Evolutionary conservation across 2,329 filamentous ascomycete species (phyloP).

Genomic region (Septoria petroselini): DNA sequence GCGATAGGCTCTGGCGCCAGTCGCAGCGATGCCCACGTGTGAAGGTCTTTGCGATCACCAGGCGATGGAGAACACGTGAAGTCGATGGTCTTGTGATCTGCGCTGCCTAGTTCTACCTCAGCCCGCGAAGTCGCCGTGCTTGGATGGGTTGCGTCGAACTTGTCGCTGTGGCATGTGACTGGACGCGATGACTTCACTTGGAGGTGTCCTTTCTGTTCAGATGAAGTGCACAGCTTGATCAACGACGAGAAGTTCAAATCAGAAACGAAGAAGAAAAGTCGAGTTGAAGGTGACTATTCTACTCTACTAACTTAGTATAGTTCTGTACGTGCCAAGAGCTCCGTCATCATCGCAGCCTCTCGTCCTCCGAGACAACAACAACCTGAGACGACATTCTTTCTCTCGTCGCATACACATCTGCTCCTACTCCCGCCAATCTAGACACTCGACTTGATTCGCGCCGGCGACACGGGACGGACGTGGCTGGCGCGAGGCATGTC

Average conservation of each 20-base stretch:
- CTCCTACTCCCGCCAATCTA: background rate
- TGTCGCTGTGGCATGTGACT: conserved; percentile 5
- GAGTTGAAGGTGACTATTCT: too few relatives aligned
- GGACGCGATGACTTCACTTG: background rate
- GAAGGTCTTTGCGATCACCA: too few relatives aligned
- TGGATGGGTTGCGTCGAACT: background rate
- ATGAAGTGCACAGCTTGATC: background rate
- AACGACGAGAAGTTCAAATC: too few relatives aligned
- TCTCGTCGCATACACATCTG: too few relatives aligned
- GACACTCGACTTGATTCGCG: conserved; percentile 6
- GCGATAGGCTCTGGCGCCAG: too few relatives aligned
- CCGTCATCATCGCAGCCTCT: conserved; percentile 3
- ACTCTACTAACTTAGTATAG: too few relatives aligned
- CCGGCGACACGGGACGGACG: conserved; percentile 14
- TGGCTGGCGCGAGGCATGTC: conserved; percentile 58
- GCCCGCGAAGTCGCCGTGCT: conserved; percentile 2
- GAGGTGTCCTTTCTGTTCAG: background rate
- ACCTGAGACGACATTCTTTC: conserved; percentile 1
- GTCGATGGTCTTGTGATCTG: conserved; percentile 10
- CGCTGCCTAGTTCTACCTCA: conserved; percentile 7
- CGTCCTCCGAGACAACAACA: background rate
- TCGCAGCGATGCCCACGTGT: too few relatives aligned
- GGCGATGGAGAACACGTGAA: background rate
- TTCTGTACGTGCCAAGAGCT: background rate
- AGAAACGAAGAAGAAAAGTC: background rate